Evolutionary conservation across 2,329 filamentous ascomycete genomes (phyloP).

Genomic region (Ophiognomonia clavigignenti-juglandacearum): DNA sequence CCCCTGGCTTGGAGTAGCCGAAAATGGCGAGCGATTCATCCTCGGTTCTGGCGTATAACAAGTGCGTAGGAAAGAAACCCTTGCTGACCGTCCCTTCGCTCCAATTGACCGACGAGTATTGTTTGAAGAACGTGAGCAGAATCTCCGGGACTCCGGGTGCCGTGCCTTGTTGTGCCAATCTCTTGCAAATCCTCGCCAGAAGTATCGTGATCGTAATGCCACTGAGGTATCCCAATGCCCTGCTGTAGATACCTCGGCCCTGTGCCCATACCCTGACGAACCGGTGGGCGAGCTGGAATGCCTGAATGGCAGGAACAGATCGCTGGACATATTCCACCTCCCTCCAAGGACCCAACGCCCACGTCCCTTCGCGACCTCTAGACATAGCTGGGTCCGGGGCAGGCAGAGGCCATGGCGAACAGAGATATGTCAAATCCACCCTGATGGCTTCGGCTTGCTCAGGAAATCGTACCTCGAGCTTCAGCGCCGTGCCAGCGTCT

Average conservation of each 20-base stretch:
- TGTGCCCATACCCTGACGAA: constrained; percentile 60
- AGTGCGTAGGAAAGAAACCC: constrained; percentile 48
- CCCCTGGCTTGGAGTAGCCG: constrained; percentile 55
- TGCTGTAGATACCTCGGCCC: constrained; percentile 57
- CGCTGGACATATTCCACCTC: constrained; percentile 57
- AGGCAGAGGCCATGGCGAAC: constrained; percentile 49
- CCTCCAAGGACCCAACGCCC: constrained; percentile 59
- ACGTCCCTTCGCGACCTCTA: constrained; percentile 50
- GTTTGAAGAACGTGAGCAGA: constrained; percentile 54
- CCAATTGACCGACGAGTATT: constrained; percentile 62
- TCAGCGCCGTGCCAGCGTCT: constrained; percentile 58
- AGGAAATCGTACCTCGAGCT: constrained; percentile 58
- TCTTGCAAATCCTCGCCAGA: constrained; percentile 55
- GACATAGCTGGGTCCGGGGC: constrained; percentile 49
- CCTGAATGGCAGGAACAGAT: constrained; percentile 53
- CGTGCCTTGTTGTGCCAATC: constrained; percentile 33
- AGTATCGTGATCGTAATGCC: constrained; percentile 62
- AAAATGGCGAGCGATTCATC: constrained; percentile 60
- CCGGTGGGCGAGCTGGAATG: constrained; percentile 55
- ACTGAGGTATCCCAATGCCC: constrained; percentile 60
- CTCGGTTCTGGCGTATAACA: constrained; percentile 48
- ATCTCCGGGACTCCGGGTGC: constrained; percentile 44
- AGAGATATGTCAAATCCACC: constrained; percentile 64
- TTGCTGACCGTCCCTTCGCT: constrained; percentile 49
- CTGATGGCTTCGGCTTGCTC: constrained; percentile 48